Percentiles rank a stretch among this genome's conserved stretches.
Evolutionary conservation across 495 filamentous ascomycete genomes (phyloP).

Genomic region (Penicillium cinerascens): DNA sequence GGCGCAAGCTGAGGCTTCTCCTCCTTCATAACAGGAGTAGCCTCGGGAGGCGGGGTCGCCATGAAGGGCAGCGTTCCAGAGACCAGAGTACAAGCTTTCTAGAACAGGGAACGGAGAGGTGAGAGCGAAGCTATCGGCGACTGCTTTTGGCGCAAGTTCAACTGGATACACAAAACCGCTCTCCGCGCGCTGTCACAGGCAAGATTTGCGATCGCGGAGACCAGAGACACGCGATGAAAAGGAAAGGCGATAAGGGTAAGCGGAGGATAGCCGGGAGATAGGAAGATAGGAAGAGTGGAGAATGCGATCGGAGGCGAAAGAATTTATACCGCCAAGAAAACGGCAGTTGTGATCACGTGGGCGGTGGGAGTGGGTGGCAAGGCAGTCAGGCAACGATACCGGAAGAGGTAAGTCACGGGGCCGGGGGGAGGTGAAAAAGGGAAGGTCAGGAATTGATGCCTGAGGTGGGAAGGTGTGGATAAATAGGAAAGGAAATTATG

Average conservation of each 20-base stretch:
- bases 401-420: background rate
- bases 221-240: background rate
- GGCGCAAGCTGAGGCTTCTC: slow-evolving; percentile 47
- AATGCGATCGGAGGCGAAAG: slow-evolving; percentile 41
- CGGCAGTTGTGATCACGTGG: slow-evolving; percentile 38
- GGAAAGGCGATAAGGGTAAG: slow-evolving; percentile 5
- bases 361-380: slow-evolving; percentile 15
- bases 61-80: slow-evolving; percentile 28
- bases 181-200: slow-evolving; percentile 14
- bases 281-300: slow-evolving; percentile 40
- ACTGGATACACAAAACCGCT: slow-evolving; percentile 18
- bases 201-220: slow-evolving; percentile 8
- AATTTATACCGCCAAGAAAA: slow-evolving; percentile 49
- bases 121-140: slow-evolving; percentile 8
- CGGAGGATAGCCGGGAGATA: slow-evolving; percentile 24
- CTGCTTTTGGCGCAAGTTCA: slow-evolving; percentile 8
- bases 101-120: slow-evolving; percentile 4
- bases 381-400: background rate
- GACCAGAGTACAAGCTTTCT: slow-evolving; percentile 17
- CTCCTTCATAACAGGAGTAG: slow-evolving; percentile 37
- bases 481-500: slow-evolving; percentile 12
- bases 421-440: slow-evolving; percentile 6
- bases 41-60: slow-evolving; percentile 51
- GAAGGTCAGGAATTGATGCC: slow-evolving; percentile 3
- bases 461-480: slow-evolving; percentile 4